Evolutionary conservation across 2,329 filamentous ascomycete genomes (phyloP), one percentile per base, ranked within the genome.

Genomic region (Ophiostoma perfectum): DNA sequence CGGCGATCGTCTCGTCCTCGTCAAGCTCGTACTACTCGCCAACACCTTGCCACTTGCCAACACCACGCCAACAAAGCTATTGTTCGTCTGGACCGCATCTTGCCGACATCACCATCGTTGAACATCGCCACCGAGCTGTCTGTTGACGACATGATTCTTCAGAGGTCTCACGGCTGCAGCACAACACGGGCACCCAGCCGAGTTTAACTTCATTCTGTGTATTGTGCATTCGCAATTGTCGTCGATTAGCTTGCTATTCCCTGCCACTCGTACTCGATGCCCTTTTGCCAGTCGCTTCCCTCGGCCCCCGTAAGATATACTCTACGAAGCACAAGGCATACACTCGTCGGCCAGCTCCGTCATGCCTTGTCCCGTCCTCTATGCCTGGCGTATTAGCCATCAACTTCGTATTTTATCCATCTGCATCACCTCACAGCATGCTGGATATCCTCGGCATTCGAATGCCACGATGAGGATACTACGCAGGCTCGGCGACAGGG

Each of bases 401-500:
- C 36, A 55, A 18, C 49, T 55, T 55, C 49, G n/a, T 55, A 55
- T 55, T 55, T 5, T 18, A 55, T 55, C 18, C n/a, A 55, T 27
- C 27, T 27, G 27, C 27, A 27, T 27, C 27, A 27, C 3, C 27
- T 36, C 9, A 4, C 12, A 36, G 5, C 0, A 60, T 36, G 49
- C 49, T 27, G 27, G 27, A 3, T 14, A 39, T 4, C 14, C 27
- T 60, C 27, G 27, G 55, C 55, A 38, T 38, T 60, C 27, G 5
- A 38, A 58, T 52, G 47, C 18, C 16, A 27, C 52, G 18, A 58
- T 4, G 52, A 38, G 52, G 9, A 11, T 58, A 38, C 55, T 18
- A 16, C 45, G 49, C 49, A 60, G 55, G 55, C 55, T 60, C 9
- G 27, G 55, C 27, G 12, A 60, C 55, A 60, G 55, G 42, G 55